phyloP scores from a whole-genome alignment of 2,329 filamentous ascomycete genomes.

The Alternaria panax region DNA sequence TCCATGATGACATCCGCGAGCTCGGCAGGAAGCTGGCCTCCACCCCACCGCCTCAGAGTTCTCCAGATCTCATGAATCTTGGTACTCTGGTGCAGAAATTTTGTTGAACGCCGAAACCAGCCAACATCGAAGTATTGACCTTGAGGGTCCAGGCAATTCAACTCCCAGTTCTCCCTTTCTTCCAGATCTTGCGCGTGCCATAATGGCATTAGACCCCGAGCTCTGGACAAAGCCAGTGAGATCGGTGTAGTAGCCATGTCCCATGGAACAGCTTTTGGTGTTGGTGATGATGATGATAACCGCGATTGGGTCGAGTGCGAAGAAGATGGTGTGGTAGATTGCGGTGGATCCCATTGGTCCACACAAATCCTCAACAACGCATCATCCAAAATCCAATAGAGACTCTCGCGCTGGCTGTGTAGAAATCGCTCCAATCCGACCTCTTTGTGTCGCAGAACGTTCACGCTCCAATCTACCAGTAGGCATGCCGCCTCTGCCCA shows the following conservation, averaged over 20 bases:
- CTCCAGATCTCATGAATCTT: conserved; percentile 22
- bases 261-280: background rate
- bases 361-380: conserved; percentile 21
- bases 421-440: conserved; percentile 19
- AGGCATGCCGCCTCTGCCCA: conserved; percentile 18
- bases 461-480: conserved; percentile 17
- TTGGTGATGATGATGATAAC: background rate
- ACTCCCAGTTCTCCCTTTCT: conserved; percentile 6
- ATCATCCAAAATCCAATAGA: conserved; percentile 27
- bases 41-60: conserved; percentile 14
- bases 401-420: conserved; percentile 21
- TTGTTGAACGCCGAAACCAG: conserved; percentile 16
- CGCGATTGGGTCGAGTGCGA: background rate
- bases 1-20: conserved; percentile 14
- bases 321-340: background rate
- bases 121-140: conserved; percentile 2
- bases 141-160: background rate
- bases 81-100: conserved; percentile 17
- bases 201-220: background rate
- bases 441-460: conserved; percentile 9
- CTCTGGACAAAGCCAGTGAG: background rate
- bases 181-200: conserved; percentile 14
- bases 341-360: conserved; percentile 19
- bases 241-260: conserved; percentile 12
- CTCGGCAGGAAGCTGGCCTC: conserved; percentile 20